Evolutionary conservation across 495 filamentous ascomycete species (phyloP), one percentile per base, ranked within the genome.

Genomic region (Xylaria acuta): DNA sequence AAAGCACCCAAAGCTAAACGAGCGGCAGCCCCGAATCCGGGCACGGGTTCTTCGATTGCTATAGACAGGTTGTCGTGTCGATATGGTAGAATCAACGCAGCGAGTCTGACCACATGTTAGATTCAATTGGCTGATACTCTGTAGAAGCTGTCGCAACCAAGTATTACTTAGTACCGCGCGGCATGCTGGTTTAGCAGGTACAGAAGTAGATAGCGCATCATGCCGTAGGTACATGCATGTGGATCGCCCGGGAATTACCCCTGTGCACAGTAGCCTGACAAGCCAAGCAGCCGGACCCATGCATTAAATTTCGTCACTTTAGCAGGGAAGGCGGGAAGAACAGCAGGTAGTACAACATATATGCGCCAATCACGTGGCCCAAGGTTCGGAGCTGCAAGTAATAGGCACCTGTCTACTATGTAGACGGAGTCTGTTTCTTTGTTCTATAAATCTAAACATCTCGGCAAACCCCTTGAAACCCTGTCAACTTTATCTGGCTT

Each of bases 21-120:
- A 70, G 56, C n/a, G 67, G 43, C 53, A 60, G 36, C 18, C 67
- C 67, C 25, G 18, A 69, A 36, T 22, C 25, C 30, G 40, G 53
- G 67, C 1, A 53, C 22, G 1, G 38, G n/a, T 43, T 30, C 36
- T 45, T 11, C n/a, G 49, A 32, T 58, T 41, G n/a, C 12, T 54
- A 25, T 38, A 40, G 18, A 53, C 47, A 40, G 40, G 8, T 25
- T 47, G 3, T 34, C 34, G 41, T 65, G 30, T 38, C 43, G 20
- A 53, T 51, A 22, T 20, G 64, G 20, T 22, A 66, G 32, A 56
- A 56, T 56, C 53, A 56, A 16, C 32, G 53, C 27, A 56, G 32
- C 9, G 3, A 38, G 25, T 22, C 1, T 0, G 58, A 36, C 58
- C 25, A 53, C 65, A 54, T 41, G 65, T 56, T 36, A 30, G 22